Evolutionary conservation across 108 stramenopile genomes (phyloP).

Genomic region (Skeletonema menzelii): DNA sequence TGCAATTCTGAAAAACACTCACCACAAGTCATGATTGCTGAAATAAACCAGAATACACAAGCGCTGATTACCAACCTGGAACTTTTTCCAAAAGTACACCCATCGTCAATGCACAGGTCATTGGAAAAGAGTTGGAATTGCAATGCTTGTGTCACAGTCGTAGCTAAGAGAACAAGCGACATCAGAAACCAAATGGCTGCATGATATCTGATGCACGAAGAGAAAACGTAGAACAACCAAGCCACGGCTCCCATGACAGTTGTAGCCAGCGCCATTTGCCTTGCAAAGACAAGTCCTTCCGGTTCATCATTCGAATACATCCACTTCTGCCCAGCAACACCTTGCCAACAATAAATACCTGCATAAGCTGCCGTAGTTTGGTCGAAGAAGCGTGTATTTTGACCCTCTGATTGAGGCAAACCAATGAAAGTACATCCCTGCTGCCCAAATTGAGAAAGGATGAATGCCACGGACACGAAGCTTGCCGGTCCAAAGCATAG

Average conservation of each 20-base stretch:
- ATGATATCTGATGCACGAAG: constrained; percentile 16
- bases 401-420: background rate
- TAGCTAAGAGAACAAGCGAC: constrained; percentile 16
- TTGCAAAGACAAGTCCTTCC: background rate
- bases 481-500: constrained; percentile 23
- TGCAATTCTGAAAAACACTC: background rate
- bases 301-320: background rate
- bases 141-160: constrained; percentile 22
- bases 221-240: constrained; percentile 18
- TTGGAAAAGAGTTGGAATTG: constrained; percentile 14
- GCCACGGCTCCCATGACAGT: constrained; percentile 25
- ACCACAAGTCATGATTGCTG: constrained; percentile 36
- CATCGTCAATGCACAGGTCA: constrained; percentile 3
- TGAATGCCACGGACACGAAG: constrained; percentile 31
- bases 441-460: constrained; percentile 29
- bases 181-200: constrained; percentile 19
- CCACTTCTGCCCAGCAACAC: constrained; percentile 10
- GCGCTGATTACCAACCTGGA: constrained; percentile 16
- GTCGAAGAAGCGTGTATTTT: background rate
- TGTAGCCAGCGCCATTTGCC: constrained; percentile 13
- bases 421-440: constrained; percentile 21
- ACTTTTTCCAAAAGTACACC: constrained; percentile 21
- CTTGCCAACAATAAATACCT: constrained; percentile 14
- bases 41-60: constrained; percentile 27
- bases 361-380: background rate